Evolutionary conservation across 805 yeast species (phyloP), one percentile per base, ranked within the genome.

Genomic region (Yarrowia bubula): DNA sequence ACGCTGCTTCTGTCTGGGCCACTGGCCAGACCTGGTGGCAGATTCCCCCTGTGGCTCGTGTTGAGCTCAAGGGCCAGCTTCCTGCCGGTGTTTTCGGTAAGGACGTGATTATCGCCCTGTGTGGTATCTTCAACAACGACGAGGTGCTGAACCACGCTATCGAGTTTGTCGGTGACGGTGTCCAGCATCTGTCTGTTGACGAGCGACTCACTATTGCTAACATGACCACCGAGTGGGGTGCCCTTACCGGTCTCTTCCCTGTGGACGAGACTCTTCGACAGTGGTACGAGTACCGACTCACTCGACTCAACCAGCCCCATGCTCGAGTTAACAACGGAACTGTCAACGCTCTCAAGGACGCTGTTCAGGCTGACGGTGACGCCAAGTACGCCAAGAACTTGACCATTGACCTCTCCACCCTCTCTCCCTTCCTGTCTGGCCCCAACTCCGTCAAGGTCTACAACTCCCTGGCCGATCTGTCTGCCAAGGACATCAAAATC

Each of bases 11-110:
- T 9, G 93, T 95, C 69, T 95, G 99, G 99, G 98, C 99, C 11
- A 95, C 99, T 0, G 98, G 98, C 44, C 96, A 92, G 78, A 95
- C 99, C 3, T 95, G 99, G 99, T 95, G 99, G 99, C 99, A 96
- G 83, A 90, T 95, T 65, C 99, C 99, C 2, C 98, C 99, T 0
- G 98, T 95, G 28, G 99, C 98, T 39, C 85, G 86, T 72, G 98
- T 95, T 9, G 96, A 90, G 75, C 82, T 95, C 65, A 80, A 83
- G 69, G 97, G 97, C 47, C 76, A 83, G 70, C 82, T 95, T 66
- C 97, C 96, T 11, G 77, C 82, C 60, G 97, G 97, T 15, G 92
- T 90, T 15, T 86, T 96, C 3, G 99, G 99, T 68, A 95, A 95
- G 76, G 99, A 95, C 78, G 95, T 95, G 60, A 95, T 95, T 75